Evolutionary conservation across 371 early-diverging fungal species (phyloP).

Genomic region (Dichotomocladium elegans): DNA sequence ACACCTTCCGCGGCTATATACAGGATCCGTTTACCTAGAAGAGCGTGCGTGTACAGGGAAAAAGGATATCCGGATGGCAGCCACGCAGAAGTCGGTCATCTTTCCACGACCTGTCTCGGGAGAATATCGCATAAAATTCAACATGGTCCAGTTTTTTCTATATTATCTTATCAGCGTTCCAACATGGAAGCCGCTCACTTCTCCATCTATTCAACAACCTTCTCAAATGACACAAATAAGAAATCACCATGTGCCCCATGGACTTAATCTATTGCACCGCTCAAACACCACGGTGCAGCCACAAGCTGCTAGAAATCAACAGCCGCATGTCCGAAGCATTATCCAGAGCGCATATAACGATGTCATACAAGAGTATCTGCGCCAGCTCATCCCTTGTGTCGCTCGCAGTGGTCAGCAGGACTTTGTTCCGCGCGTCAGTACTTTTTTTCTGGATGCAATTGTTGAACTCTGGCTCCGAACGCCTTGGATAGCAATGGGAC

Average conservation of each 20-base stretch:
- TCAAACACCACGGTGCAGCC: not conserved
- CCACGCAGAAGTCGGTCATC: slow-evolving; percentile 28
- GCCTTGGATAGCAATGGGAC: slow-evolving; percentile 16
- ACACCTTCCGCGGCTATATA: slow-evolving; percentile 29
- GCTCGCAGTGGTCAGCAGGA: not conserved
- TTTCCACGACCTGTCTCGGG: slow-evolving; percentile 15
- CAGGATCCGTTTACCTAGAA: slow-evolving; percentile 9
- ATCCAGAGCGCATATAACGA: slow-evolving; percentile 13
- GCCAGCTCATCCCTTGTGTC: slow-evolving; percentile 10
- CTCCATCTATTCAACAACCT: not conserved
- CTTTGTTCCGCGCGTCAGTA: slow-evolving; percentile 6
- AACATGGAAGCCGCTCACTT: not conserved
- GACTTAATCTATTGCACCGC: not conserved
- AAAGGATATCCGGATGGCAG: slow-evolving; percentile 22
- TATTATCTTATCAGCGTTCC: slow-evolving; percentile 21
- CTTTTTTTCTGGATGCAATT: slow-evolving; percentile 26
- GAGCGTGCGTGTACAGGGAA: not conserved
- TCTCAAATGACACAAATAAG: not conserved
- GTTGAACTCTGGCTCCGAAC: slow-evolving; percentile 36
- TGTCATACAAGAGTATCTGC: slow-evolving; percentile 20
- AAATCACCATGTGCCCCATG: too few species aligned
- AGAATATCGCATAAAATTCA: slow-evolving; percentile 23
- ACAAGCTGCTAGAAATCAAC: not conserved
- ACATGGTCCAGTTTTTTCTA: slow-evolving; percentile 34
- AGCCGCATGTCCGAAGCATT: slow-evolving; percentile 7